phyloP scores from a whole-genome alignment of 202 grass and related monocot species.

The Saccharum hybrid region DNA sequence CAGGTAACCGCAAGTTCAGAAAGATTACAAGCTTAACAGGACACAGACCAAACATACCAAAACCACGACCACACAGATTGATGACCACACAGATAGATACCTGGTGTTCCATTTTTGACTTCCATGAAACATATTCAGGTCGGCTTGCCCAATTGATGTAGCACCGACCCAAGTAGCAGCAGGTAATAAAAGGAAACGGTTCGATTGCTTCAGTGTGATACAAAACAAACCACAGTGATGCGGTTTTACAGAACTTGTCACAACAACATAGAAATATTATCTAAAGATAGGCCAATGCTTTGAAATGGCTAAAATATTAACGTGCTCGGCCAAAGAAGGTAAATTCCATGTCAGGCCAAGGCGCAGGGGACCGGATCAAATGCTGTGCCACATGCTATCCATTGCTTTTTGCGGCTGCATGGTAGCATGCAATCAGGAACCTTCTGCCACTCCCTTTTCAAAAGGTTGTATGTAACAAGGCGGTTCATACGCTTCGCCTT shows the following conservation, averaged over 20 bases:
- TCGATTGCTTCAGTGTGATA: constrained; percentile 30
- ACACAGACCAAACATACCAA: constrained; percentile 21
- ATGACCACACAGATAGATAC: constrained; percentile 33
- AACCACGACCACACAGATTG: constrained; percentile 29
- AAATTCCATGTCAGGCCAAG: constrained; percentile 59
- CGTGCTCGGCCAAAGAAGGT: constrained; percentile 7
- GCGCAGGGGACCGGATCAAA: constrained; percentile 78
- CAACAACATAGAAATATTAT: constrained; percentile 25
- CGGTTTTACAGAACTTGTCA: constrained; percentile 39
- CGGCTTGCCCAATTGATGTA: constrained; percentile 3
- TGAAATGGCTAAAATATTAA: constrained; percentile 33
- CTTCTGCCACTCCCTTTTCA: constrained; percentile 81
- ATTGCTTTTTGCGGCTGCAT: constrained; percentile 68
- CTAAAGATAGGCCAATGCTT: constrained; percentile 36
- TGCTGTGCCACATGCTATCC: constrained; percentile 83
- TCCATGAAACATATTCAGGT: constrained; percentile 6
- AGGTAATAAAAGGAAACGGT: constrained; percentile 13
- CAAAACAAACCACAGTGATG: constrained; percentile 27
- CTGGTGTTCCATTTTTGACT: constrained; percentile 2
- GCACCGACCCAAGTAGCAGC: constrained; percentile 25
- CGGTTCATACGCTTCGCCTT: constrained; percentile 80
- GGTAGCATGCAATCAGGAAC: constrained; percentile 73
- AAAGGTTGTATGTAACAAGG: constrained; percentile 75
- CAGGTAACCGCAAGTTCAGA: constrained; percentile 41
- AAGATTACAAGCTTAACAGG: constrained; percentile 43